A percentile compares a stretch with the other conserved stretches of the same genome.
Evolutionary conservation across 2,329 filamentous ascomycete species (phyloP).

Genomic region (Alternaria ethzedia): DNA sequence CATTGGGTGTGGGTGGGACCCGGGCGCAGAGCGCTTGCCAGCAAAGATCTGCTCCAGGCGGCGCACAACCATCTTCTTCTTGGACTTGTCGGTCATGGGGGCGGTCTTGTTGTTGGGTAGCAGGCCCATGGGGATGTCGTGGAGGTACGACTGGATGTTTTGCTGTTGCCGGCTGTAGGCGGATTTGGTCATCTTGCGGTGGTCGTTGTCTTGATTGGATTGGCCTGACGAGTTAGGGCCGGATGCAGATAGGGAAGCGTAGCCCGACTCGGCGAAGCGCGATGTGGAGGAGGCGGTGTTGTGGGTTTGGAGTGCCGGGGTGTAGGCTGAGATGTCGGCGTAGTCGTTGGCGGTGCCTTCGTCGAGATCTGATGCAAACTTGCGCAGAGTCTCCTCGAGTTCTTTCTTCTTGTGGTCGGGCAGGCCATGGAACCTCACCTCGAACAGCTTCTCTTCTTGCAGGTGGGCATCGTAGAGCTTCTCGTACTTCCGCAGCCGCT

Average conservation of each 20-base stretch:
- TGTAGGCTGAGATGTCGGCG: slow-evolving; percentile 39
- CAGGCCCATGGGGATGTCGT: slow-evolving; percentile 74
- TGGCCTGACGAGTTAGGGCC: slow-evolving; percentile 53
- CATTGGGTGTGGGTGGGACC: slow-evolving; percentile 57
- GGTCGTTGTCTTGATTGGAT: slow-evolving; percentile 41
- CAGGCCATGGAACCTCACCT: slow-evolving; percentile 79
- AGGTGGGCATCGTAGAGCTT: slow-evolving; percentile 70
- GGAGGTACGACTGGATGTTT: slow-evolving; percentile 72
- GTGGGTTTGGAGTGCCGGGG: slow-evolving; percentile 60
- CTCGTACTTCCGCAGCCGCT: slow-evolving; percentile 74
- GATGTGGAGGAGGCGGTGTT: slow-evolving; percentile 65
- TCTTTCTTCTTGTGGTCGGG: slow-evolving; percentile 76
- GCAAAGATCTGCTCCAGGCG: slow-evolving; percentile 83
- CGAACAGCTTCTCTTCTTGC: slow-evolving; percentile 79
- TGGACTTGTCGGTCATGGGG: slow-evolving; percentile 73
- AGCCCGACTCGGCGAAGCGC: slow-evolving; percentile 60
- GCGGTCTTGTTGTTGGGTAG: slow-evolving; percentile 63
- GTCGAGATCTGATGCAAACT: slow-evolving; percentile 71
- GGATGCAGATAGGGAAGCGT: slow-evolving; percentile 66
- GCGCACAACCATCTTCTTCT: slow-evolving; percentile 77
- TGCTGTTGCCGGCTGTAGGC: slow-evolving; percentile 45
- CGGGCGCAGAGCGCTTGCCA: slow-evolving; percentile 62
- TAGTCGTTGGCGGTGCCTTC: slow-evolving; percentile 37
- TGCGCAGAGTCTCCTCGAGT: slow-evolving; percentile 73
- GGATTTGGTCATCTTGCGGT: slow-evolving; percentile 36